Evolutionary conservation across 176 grass and related monocot genomes (phyloP).

Genomic region (Thalia dealbata): DNA sequence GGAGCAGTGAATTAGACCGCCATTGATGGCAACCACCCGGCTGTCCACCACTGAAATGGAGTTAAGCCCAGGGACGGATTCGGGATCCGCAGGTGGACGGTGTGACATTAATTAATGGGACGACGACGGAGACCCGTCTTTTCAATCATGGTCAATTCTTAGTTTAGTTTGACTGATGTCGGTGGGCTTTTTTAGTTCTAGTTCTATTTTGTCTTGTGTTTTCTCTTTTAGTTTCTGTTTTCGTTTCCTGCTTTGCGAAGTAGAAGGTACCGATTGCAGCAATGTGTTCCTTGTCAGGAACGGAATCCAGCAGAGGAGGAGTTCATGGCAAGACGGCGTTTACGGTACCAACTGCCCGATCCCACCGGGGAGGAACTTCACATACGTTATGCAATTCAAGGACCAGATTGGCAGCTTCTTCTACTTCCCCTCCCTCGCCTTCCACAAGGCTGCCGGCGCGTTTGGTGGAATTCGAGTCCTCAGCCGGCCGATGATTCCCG

Average conservation of each 20-base stretch:
- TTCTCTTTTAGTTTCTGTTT: too few relatives aligned
- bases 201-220: too few relatives aligned
- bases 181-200: too few relatives aligned
- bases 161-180: too few relatives aligned
- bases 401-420: slow-evolving; percentile 16
- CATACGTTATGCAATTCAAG: slow-evolving; percentile 15
- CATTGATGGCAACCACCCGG: neutral
- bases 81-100: neutral
- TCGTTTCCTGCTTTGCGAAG: too few relatives aligned
- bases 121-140: too few relatives aligned
- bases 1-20: neutral
- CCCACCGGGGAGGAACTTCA: neutral
- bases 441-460: slow-evolving; percentile 11
- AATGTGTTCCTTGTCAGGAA: neutral
- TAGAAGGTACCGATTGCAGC: too few relatives aligned
- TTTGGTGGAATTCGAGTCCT: slow-evolving; percentile 10
- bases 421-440: slow-evolving; percentile 4
- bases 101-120: too few relatives aligned
- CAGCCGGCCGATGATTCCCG: neutral
- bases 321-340: slow-evolving; percentile 13
- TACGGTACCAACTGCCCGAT: slow-evolving; percentile 8
- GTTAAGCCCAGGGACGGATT: neutral
- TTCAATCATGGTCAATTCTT: too few relatives aligned
- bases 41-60: neutral
- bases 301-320: slow-evolving; percentile 10